Evolutionary conservation across 306 rosid species (phyloP).

Genomic region (Begonia masoniana): DNA sequence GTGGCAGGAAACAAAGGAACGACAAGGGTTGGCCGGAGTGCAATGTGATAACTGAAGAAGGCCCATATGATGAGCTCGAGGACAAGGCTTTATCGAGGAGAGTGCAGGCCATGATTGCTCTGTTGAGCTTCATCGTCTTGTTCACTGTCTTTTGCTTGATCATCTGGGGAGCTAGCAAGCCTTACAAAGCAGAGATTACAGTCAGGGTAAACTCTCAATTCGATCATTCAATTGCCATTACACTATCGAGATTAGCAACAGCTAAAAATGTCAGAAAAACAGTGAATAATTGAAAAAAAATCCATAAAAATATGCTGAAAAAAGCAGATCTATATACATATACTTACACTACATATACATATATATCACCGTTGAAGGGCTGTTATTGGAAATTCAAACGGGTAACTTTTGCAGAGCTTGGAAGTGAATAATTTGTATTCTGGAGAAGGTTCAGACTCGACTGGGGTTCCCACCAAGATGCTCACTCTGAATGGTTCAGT

Average conservation of each 20-base stretch:
- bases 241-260: too few relatives aligned
- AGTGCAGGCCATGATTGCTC: conserved; percentile 49
- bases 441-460: conserved; percentile 72
- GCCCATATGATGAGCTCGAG: conserved; percentile 48
- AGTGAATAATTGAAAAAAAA: too few relatives aligned
- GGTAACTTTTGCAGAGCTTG: conserved; percentile 48
- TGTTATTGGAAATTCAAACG: too few relatives aligned
- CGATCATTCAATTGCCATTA: background rate
- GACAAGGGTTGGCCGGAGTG: conserved; percentile 99
- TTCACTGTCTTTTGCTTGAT: conserved; percentile 76
- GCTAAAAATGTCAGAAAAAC: too few relatives aligned
- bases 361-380: too few relatives aligned
- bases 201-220: conserved; percentile 39
- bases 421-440: conserved; percentile 48
- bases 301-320: too few relatives aligned
- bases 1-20: conserved; percentile 40
- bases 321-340: too few relatives aligned
- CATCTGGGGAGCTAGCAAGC: conserved; percentile 90
- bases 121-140: conserved; percentile 42
- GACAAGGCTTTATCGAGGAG: conserved; percentile 55
- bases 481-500: conserved; percentile 65
- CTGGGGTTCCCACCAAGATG: conserved; percentile 77
- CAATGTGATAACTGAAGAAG: conserved; percentile 82
- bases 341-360: too few relatives aligned
- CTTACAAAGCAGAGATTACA: conserved; percentile 49